Evolutionary conservation across 2,329 filamentous ascomycete genomes (phyloP).

Genomic region (Rosellinia necatrix): DNA sequence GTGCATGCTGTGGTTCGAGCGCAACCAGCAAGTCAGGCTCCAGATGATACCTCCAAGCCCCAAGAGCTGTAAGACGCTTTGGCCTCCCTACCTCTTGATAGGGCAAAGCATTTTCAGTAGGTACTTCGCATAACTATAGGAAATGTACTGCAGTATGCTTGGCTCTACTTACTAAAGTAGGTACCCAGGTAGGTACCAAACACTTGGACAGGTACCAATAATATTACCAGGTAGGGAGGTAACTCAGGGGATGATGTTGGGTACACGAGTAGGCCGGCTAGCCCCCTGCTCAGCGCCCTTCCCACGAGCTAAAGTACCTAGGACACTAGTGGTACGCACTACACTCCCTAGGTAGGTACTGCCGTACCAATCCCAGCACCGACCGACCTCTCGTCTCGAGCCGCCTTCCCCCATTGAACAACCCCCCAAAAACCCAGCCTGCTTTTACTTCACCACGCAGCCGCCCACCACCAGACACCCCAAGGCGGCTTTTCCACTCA

Average conservation of each 20-base stretch:
- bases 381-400: slow-evolving; percentile 2
- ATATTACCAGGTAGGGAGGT: too few relatives aligned
- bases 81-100: slow-evolving; percentile 22
- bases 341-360: too few relatives aligned
- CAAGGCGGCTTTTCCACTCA: slow-evolving; percentile 43
- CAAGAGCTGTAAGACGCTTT: slow-evolving; percentile 20
- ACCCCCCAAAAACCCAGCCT: slow-evolving; percentile 30
- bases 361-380: too few relatives aligned
- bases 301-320: background rate
- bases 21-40: slow-evolving; percentile 2
- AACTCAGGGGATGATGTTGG: too few relatives aligned
- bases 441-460: slow-evolving; percentile 44
- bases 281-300: slow-evolving; percentile 8
- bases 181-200: too few relatives aligned
- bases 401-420: slow-evolving; percentile 15
- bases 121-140: too few relatives aligned
- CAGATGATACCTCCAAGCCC: slow-evolving; percentile 13
- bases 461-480: slow-evolving; percentile 39
- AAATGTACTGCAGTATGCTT: too few relatives aligned
- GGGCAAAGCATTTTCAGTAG: too few relatives aligned
- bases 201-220: too few relatives aligned
- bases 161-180: too few relatives aligned
- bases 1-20: background rate
- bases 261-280: slow-evolving; percentile 1
- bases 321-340: slow-evolving; percentile 1